Conservation (phyloP, 495 filamentous ascomycete species). For the Entonaema liquescens region DNA sequence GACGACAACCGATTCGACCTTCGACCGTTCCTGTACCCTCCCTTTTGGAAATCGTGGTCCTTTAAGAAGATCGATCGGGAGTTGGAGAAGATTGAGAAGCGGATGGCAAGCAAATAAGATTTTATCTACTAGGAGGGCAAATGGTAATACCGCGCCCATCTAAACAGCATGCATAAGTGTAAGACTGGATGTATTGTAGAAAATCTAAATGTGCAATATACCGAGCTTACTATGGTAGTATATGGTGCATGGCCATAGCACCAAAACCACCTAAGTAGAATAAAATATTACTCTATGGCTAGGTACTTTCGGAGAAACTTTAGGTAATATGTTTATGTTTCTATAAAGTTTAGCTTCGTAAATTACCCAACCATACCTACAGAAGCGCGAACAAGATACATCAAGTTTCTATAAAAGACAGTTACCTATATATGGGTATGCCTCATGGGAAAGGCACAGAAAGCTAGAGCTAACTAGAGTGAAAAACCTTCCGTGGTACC, state of each 20-base stretch:
- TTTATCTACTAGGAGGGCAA: background rate
- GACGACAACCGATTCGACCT: constrained; percentile 52
- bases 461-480: too few species aligned
- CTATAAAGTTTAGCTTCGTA: too few species aligned
- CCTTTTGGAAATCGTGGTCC: constrained; percentile 56
- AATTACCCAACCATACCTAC: too few species aligned
- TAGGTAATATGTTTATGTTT: too few species aligned
- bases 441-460: too few species aligned
- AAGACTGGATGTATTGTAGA: background rate
- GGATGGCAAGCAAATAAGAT: constrained; percentile 11
- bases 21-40: constrained; percentile 62
- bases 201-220: background rate
- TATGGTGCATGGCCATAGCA: background rate
- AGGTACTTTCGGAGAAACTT: too few species aligned
- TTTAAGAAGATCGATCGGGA: constrained; percentile 64
- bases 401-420: too few species aligned
- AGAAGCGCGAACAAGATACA: too few species aligned
- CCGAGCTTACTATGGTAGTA: background rate
- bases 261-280: background rate
- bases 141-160: too few species aligned
- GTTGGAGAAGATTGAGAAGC: constrained; percentile 49
- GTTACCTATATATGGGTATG: too few species aligned
- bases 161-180: background rate
- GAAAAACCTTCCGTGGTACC: too few species aligned
- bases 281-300: background rate